Evolutionary conservation across 371 early-diverging fungal genomes (phyloP), one percentile per base, ranked within the genome.

Genomic region (Blakeslea trispora): DNA sequence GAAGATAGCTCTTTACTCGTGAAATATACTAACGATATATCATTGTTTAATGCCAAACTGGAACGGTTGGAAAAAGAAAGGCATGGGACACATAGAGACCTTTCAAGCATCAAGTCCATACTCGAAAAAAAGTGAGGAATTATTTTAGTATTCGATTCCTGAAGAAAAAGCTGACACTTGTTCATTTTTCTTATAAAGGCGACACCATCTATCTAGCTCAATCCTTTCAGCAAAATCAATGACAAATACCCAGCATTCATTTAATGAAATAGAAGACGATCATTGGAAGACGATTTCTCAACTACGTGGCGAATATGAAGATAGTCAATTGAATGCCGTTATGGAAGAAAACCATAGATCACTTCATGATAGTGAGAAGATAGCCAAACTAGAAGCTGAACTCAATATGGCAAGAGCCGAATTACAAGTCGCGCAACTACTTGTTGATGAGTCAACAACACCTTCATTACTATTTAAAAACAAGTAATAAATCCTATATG

Each of bases 321-420:
- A 43, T 9, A 37, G 32, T 4, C 56, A 60, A 13, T 45, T 65
- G 4, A 47, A 61, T 39, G 45, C 52, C 1, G 54, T 51, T 1
- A 41, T 56, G 22, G 73, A 63, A 13, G 64, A 69, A 39, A 53
- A 52, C 24, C 66, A 61, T 24, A 45, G 42, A 23, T 48, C 69
- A n/a, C 55, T 63, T 8, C 71, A 74, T 24, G 55, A 55, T 7
- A 28, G 28, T 37, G 37, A 37, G 14, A 58, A 55, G 37, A 66
- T 71, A 7, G 69, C 75, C n/a, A 66, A 64, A 40, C 37, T 71
- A 35, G 75, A 74, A 50, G 75, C 75, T 6, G 75, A 74, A 49
- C 40, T 74, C 13, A 74, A 71, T 35, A 64, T 74, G 13, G 68
- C 71, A 39, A 53, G 58, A 40, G 71, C 75, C 11, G 75, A 74